Percentiles rank a stretch among this genome's conserved stretches.
Conservation (phyloP, 2,329 filamentous ascomycete species). For the Stachybotrys echinatus region DNA sequence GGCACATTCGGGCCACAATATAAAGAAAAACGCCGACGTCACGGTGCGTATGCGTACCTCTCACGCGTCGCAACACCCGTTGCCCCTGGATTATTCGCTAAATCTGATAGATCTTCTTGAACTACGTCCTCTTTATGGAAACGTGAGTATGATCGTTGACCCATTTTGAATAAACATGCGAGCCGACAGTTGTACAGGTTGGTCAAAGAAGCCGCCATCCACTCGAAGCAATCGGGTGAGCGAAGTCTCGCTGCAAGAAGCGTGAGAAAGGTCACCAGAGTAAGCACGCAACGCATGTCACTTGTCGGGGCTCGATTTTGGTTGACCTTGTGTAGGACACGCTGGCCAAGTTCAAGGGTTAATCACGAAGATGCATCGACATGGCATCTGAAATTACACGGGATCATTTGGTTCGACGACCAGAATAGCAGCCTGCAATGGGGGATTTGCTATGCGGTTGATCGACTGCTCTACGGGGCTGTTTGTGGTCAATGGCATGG, state of each 20-base stretch:
- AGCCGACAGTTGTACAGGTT: constrained; percentile 28
- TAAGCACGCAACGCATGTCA: constrained; percentile 60
- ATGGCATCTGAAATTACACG: neutral
- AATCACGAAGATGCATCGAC: constrained; percentile 14
- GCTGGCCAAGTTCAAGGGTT: constrained; percentile 64
- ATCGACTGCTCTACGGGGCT: too few relatives aligned
- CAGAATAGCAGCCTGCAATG: too few relatives aligned
- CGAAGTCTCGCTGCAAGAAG: constrained; percentile 68
- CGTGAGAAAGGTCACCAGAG: constrained; percentile 72
- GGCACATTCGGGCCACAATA: constrained; percentile 72
- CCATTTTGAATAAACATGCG: neutral
- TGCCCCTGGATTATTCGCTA: constrained; percentile 7
- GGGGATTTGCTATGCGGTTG: too few relatives aligned
- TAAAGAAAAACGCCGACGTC: constrained; percentile 84
- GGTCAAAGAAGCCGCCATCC: constrained; percentile 73
- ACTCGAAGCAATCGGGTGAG: constrained; percentile 69
- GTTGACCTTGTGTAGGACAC: constrained; percentile 46
- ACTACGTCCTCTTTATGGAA: constrained; percentile 79
- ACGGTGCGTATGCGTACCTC: constrained; percentile 46
- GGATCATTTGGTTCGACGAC: neutral
- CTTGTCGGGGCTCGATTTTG: neutral
- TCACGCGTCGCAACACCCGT: neutral
- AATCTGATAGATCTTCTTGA: constrained; percentile 65
- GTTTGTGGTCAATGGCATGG: too few relatives aligned
- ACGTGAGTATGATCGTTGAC: constrained; percentile 33